Base-by-base conservation (phyloP, 23 red algal genomes). In the Gracilaria vermiculophylla region DNA sequence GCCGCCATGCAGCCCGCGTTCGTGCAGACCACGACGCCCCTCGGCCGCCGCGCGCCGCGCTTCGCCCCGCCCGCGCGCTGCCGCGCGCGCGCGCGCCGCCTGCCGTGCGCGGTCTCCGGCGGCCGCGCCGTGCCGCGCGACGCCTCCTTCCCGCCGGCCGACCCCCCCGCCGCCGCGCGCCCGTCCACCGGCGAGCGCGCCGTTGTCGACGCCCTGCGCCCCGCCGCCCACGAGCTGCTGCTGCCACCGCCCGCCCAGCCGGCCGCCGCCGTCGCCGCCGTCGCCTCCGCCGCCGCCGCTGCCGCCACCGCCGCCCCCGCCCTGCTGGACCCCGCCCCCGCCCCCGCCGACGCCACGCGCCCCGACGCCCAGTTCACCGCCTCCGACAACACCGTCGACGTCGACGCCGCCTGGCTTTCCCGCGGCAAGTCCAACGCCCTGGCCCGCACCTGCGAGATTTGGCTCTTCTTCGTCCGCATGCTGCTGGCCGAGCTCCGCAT, bases 391-490 rank as follows among this genome's bases (percentile, higher is more conserved):
- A 16, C 33, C 12, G 39, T 54, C 40, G 73, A 78, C 28, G 52
- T 78, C 31, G 43, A 52, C 40, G 73, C 73, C 32, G 32, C 73
- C 20, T 78, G 73, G 73, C 21, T 56, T 8, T 33, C 28, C 39
- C n/a, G 40, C 20, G 43, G 73, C 42, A 52, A 37, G 29, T 52
- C 73, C 14, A 78, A 78, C 44, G 41, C 73, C 19, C 2, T 78
- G 23, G 45, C 44, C 12, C 37, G 73, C 7, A 78, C 73, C 24
- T 27, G 90, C 24, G 95, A 97, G 78, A 93, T 97, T 54, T 97
- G 95, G 95, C 47, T 51, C 29, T 97, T 97, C 51, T 92, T 92
- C 28, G 28, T 93, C n/a, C 37, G 50, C 24, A 73, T 89, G 78
- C 20, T 93, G 10, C 20, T 84, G 16, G 66, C 53, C 16, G 95